These are phyloP conservation scores for Pilatotrama ljubarskyi DNA, from an alignment of 768 basidiomycete genomes.

Conservation along the genomic window DNA sequence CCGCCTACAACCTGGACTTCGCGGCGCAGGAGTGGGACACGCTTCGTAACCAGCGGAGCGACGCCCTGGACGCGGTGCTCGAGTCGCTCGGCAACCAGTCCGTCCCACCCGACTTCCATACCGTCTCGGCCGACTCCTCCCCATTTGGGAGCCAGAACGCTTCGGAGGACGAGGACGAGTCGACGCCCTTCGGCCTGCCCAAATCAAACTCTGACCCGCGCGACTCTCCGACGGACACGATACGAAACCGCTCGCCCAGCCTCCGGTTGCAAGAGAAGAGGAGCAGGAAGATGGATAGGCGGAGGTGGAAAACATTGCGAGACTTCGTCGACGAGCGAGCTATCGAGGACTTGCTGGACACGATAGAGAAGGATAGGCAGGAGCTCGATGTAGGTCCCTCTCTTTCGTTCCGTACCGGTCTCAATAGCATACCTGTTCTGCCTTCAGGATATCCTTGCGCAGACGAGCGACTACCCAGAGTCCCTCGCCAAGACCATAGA, in stretches of 20 bases:
- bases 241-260: constrained; percentile 29
- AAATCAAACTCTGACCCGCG: constrained; percentile 16
- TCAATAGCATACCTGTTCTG: background rate
- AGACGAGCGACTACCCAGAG: constrained; percentile 69
- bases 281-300: constrained; percentile 41
- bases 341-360: constrained; percentile 74
- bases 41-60: constrained; percentile 56
- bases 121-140: constrained; percentile 58
- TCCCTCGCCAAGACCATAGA: constrained; percentile 56
- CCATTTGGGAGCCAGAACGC: constrained; percentile 75
- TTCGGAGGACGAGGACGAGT: constrained; percentile 43
- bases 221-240: constrained; percentile 46
- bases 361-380: constrained; percentile 67
- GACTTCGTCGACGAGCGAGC: constrained; percentile 86
- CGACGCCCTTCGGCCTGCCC: constrained; percentile 21
- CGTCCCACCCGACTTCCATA: constrained; percentile 78
- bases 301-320: constrained; percentile 76
- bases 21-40: constrained; percentile 67
- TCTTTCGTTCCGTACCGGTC: background rate
- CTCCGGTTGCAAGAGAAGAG: constrained; percentile 19
- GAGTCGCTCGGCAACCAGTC: constrained; percentile 71
- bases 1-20: background rate
- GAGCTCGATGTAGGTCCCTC: constrained; percentile 59
- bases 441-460: constrained; percentile 56
- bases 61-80: constrained; percentile 66